A percentile compares a stretch with the other conserved stretches of the same genome.
These are phyloP conservation scores for Gymnopus androsaceus DNA, from an alignment of 1,284 basidiomycete species.

Conservation along the genomic window DNA sequence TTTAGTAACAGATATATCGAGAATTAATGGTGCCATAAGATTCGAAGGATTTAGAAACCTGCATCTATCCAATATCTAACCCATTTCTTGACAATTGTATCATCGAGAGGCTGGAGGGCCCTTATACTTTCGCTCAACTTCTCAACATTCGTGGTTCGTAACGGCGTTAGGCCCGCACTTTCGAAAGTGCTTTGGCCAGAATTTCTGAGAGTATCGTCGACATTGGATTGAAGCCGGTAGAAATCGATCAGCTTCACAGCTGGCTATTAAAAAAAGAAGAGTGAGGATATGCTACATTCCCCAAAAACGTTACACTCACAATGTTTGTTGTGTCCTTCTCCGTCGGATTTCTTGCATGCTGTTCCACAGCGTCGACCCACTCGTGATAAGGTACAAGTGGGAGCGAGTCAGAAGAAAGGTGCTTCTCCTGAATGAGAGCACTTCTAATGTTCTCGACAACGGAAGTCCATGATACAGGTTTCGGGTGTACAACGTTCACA, in stretches of 20 bases:
- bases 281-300: background rate
- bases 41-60: conserved; percentile 4
- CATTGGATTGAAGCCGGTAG: background rate
- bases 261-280: background rate
- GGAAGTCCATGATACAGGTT: conserved; percentile 23
- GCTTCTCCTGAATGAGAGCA: conserved; percentile 13
- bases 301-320: conserved; percentile 2
- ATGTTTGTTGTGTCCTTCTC: conserved; percentile 8
- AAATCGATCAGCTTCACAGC: conserved; percentile 7
- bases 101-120: background rate
- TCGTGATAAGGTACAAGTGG: conserved; percentile 25
- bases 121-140: background rate
- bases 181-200: background rate
- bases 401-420: conserved; percentile 10
- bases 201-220: background rate
- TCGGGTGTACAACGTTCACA: conserved; percentile 32
- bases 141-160: conserved; percentile 3
- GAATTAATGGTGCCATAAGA: too few species aligned
- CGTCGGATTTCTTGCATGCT: background rate
- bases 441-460: conserved; percentile 25
- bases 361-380: conserved; percentile 27
- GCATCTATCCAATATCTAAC: conserved; percentile 7
- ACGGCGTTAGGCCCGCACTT: conserved; percentile 1
- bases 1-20: too few species aligned
- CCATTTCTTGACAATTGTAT: background rate